These are phyloP conservation scores for Naganishia sp. DNA, from an alignment of 1,284 basidiomycete genomes.

Conservation along the genomic window DNA sequence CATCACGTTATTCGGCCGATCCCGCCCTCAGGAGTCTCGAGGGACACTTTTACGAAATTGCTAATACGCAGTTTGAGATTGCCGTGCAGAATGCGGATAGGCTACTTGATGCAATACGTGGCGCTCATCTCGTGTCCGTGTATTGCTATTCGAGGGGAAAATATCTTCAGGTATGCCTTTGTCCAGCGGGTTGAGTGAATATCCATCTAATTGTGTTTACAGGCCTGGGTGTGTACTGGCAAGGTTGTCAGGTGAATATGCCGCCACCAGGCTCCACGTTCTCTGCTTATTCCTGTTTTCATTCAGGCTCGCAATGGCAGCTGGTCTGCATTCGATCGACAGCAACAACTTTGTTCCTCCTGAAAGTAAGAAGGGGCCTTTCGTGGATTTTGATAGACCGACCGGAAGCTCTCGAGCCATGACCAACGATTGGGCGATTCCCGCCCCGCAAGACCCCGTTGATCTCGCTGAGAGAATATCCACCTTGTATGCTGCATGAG, in stretches of 20 bases:
- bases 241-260: constrained; percentile 21
- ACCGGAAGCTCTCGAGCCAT: background rate
- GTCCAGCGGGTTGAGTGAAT: constrained; percentile 29
- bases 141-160: constrained; percentile 41
- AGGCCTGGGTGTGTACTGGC: constrained; percentile 25
- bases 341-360: constrained; percentile 17
- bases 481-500: constrained; percentile 27
- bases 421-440: constrained; percentile 25
- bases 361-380: too few relatives aligned
- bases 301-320: constrained; percentile 22
- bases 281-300: background rate
- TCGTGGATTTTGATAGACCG: constrained; percentile 20
- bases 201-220: background rate
- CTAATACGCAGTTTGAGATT: constrained; percentile 39
- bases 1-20: constrained; percentile 38
- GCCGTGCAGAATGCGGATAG: constrained; percentile 40
- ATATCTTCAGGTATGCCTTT: constrained; percentile 37
- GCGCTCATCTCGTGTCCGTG: constrained; percentile 38
- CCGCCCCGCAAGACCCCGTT: constrained; percentile 26
- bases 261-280: constrained; percentile 9
- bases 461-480: constrained; percentile 31
- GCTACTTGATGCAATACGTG: constrained; percentile 42
- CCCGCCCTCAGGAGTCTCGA: constrained; percentile 40
- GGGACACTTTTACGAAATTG: constrained; percentile 41
- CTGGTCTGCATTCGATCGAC: constrained; percentile 21